A percentile compares a stretch with the other conserved stretches of the same genome.
Conservation (phyloP, 768 basidiomycete species). For the Leccinum boreale region DNA sequence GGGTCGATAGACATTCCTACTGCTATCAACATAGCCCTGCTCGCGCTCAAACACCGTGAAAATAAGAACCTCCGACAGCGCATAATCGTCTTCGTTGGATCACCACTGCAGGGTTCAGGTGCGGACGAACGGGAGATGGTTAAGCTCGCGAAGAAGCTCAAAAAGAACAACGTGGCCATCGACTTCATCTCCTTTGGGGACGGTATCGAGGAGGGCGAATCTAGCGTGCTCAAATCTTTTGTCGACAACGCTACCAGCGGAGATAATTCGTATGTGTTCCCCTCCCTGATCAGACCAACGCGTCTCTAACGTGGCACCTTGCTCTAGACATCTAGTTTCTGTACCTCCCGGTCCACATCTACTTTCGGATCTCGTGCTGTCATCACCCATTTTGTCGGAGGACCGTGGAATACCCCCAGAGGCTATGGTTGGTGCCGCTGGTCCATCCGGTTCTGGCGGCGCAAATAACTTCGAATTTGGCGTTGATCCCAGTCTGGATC, state of each 20-base stretch:
- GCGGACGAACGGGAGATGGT: conserved; percentile 79
- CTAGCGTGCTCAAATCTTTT: conserved; percentile 72
- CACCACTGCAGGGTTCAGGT: conserved; percentile 69
- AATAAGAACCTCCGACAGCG: conserved; percentile 98
- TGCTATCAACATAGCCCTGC: conserved; percentile 88
- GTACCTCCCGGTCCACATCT: conserved; percentile 77
- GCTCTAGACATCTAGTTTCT: conserved; percentile 70
- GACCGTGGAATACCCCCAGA: conserved; percentile 73
- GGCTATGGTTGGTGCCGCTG: conserved; percentile 51
- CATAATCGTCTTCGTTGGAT: conserved; percentile 91
- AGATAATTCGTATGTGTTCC: conserved; percentile 77
- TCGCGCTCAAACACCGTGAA: conserved; percentile 95
- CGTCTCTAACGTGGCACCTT: not conserved
- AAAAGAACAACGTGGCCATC: conserved; percentile 98
- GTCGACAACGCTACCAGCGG: conserved; percentile 76
- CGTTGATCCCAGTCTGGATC: conserved; percentile 93
- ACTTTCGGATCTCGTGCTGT: conserved; percentile 77
- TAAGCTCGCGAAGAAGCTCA: conserved; percentile 92
- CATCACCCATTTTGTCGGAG: conserved; percentile 77
- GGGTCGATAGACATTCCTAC: conserved; percentile 86
- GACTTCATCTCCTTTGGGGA: conserved; percentile 92
- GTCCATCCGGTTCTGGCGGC: conserved; percentile 45
- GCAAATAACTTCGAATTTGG: conserved; percentile 77
- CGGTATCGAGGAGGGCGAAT: conserved; percentile 69
- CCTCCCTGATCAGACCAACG: not conserved